Base-by-base conservation (phyloP, 2,329 filamentous ascomycete genomes). In the Purpureocillium lavendulum region DNA sequence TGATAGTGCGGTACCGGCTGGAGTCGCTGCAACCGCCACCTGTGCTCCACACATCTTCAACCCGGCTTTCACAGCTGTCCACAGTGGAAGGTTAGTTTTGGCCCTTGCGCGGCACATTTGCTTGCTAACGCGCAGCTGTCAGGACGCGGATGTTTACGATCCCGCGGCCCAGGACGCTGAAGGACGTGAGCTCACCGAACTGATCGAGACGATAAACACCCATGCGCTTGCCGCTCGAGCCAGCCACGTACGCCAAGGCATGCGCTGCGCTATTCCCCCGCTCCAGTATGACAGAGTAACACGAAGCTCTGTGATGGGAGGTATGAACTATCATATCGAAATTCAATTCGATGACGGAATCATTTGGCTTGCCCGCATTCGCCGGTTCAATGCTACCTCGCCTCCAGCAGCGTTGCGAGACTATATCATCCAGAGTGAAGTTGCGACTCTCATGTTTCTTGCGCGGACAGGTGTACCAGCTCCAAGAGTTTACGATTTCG, bases 301-400 rank as follows among this genome's bases (percentile, higher is more conserved):
- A 16, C 54, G 50, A 35, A 57, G 48, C 30, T 59, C 60, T 6
- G 55, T 66, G 0, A 69, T 70, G 60, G 64, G 64, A 2, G 61
- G 63, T 3, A 65, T 62, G 59, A 68, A 70, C 44, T 70, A 62
- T 46, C 62, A 70, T 43, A 45, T 65, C 31, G 57, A 64, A 30
- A 47, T 70, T 36, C 40, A 36, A 7, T 71, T 71, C 42, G 56
- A 65, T 5, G 66, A 70, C 45, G 61, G 61, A 31, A 44, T 64
- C 18, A 52, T 44, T 34, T 70, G 65, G 67, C 52, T 70, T 2
- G 62, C 62, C 14, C 58, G 66, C 11, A 58, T 69, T 35, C 62
- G 60, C 36, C 58, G 60, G 42, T 55, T 49, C 40, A 65, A 67
- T 40, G 56, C 57, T n/a, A 62, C 57, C 15, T 63, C 62, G 2